Percentiles rank a stretch among this genome's conserved stretches.
These are phyloP conservation scores for Wickerhamomyces sp. DNA, from an alignment of 1,139 yeast species.

Conservation along the genomic window DNA sequence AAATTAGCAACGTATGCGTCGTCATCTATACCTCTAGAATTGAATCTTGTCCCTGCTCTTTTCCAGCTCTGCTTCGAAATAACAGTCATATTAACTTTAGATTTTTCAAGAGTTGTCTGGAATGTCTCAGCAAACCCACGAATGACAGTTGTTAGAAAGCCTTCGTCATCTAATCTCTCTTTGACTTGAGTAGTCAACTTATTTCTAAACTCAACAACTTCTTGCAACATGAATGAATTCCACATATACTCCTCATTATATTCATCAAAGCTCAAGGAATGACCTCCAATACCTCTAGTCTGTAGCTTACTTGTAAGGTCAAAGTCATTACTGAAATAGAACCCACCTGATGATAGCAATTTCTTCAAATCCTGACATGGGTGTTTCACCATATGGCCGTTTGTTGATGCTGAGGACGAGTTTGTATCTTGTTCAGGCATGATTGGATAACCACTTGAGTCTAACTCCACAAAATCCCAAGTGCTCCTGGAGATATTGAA, in stretches of 20 bases:
- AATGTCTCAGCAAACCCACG: constrained; percentile 90
- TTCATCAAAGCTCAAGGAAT: constrained; percentile 45
- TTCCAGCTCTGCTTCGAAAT: constrained; percentile 93
- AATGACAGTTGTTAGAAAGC: constrained; percentile 84
- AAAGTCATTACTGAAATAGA: constrained; percentile 87
- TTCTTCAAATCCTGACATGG: constrained; percentile 82
- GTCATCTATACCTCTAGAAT: constrained; percentile 93
- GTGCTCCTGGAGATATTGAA: constrained; percentile 63
- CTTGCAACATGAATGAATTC: constrained; percentile 89
- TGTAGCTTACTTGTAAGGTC: constrained; percentile 85
- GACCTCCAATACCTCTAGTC: constrained; percentile 50
- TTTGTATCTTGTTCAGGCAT: constrained; percentile 26
- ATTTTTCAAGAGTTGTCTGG: constrained; percentile 44
- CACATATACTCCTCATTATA: constrained; percentile 90
- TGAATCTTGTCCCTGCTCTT: constrained; percentile 92
- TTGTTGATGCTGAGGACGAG: constrained; percentile 14
- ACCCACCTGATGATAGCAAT: constrained; percentile 79
- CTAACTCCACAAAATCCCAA: constrained; percentile 77
- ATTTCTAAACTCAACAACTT: constrained; percentile 67
- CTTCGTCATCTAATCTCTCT: constrained; percentile 60
- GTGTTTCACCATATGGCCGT: constrained; percentile 45
- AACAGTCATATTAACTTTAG: constrained; percentile 63
- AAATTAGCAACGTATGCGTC: constrained; percentile 94
- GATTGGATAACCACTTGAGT: constrained; percentile 59
- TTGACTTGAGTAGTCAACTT: constrained; percentile 60